Evolutionary conservation across 176 grass and related monocot genomes (phyloP), one percentile per base, ranked within the genome.

Genomic region (Musa beccarii): DNA sequence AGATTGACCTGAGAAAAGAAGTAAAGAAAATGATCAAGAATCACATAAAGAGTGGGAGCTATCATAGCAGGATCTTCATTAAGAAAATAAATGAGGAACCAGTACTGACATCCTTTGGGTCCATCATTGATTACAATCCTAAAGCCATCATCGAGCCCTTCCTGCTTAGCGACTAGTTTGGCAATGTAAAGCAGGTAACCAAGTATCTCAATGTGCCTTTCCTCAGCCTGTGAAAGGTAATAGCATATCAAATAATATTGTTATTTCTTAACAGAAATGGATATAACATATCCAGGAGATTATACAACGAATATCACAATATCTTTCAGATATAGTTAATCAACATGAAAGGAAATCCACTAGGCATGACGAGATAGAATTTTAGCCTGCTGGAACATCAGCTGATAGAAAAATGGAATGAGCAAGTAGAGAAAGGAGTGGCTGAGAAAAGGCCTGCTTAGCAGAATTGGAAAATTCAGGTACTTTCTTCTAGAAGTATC

Each of bases 71-170:
- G 52, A 69, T 59, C 43, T 55, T 57, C 24, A 70, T 19, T 20
- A 77, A 51, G n/a, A 74, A 29, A 21, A 55, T 15, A 14, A 11
- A 26, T 3, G 10, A 56, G 51, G 5, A 17, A 55, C 52, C 0
- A 2, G 13, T 50, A 66, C 88, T 90, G 63, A 90, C 92, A 85
- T 84, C 88, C 88, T 76, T 76, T 67, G 2, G 81, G 73, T 11
- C 86, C 85, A 64, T 96, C 92, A 52, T 95, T 90, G 71, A 96
- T 88, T 64, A 86, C 81, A 65, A 88, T 52, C 64, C 88, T 88
- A 85, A 86, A 90, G 21, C 92, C 88, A 79, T 90, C 81, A 24
- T 74, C 85, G 53, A 96, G 83, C 2, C 81, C 81, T 82, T 90
- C 83, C 73, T 90, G 88, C 77, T 96, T 85, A 26, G 85, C 86